These are phyloP conservation scores for Neophaeococcomyces mojaviensis DNA, from an alignment of 2,329 filamentous ascomycete genomes.

Conservation along the genomic window DNA sequence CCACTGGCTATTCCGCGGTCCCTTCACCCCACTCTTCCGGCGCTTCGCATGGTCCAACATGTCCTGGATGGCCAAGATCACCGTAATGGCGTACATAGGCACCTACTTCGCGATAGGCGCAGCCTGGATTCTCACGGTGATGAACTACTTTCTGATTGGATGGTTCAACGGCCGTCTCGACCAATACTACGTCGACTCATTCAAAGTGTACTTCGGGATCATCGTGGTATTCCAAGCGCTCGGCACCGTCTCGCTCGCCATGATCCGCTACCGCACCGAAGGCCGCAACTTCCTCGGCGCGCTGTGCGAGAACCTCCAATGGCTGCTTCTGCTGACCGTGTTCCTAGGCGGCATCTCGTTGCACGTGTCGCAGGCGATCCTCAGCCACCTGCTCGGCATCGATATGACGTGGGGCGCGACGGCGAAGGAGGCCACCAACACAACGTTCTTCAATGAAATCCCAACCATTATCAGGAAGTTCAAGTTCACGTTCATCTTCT, in stretches of 20 bases:
- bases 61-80: conserved; percentile 54
- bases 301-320: conserved; percentile 53
- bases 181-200: conserved; percentile 61
- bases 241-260: conserved; percentile 54
- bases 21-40: conserved; percentile 72
- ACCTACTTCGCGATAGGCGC: conserved; percentile 66
- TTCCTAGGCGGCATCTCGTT: conserved; percentile 77
- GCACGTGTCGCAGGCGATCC: conserved; percentile 70
- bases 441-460: conserved; percentile 79
- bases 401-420: conserved; percentile 79
- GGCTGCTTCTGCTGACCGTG: conserved; percentile 58
- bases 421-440: conserved; percentile 62
- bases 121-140: conserved; percentile 57
- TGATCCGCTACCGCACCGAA: conserved; percentile 55
- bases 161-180: conserved; percentile 62
- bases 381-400: conserved; percentile 77
- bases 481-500: conserved; percentile 50
- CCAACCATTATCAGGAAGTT: conserved; percentile 72
- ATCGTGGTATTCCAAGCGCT: conserved; percentile 58
- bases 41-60: conserved; percentile 64
- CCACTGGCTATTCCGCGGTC: conserved; percentile 64
- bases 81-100: conserved; percentile 63
- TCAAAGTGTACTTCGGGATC: conserved; percentile 56
- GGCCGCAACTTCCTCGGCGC: conserved; percentile 45
- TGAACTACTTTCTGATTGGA: conserved; percentile 65